Conservation (phyloP, 2,329 filamentous ascomycete species). For the Apiospora hydei region DNA sequence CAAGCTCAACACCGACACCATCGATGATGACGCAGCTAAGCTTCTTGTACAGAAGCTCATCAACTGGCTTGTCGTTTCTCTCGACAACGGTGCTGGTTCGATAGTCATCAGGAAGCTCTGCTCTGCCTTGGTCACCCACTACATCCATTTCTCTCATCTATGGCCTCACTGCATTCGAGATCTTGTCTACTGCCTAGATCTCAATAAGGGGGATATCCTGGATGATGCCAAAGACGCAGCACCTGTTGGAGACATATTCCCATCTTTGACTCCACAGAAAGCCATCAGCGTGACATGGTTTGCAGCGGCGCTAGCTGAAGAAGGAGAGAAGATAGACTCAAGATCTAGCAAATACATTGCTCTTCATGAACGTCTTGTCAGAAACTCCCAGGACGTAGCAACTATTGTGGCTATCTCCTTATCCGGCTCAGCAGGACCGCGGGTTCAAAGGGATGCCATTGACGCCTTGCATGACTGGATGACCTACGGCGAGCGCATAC, state of each 20-base stretch:
- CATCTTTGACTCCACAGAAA: conserved; percentile 55
- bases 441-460: conserved; percentile 60
- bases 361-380: conserved; percentile 58
- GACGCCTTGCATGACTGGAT: conserved; percentile 76
- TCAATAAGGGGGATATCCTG: conserved; percentile 54
- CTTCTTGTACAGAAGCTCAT: conserved; percentile 68
- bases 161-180: conserved; percentile 74
- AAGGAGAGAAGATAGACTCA: conserved; percentile 71
- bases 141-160: conserved; percentile 71
- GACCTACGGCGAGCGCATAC: conserved; percentile 71
- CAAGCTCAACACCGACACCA: conserved; percentile 93
- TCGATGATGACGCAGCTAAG: conserved; percentile 61
- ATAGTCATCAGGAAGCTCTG: conserved; percentile 78
- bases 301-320: conserved; percentile 67
- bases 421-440: conserved; percentile 35
- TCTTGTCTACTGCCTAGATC: conserved; percentile 65
- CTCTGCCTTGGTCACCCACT: conserved; percentile 79
- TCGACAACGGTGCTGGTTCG: conserved; percentile 58
- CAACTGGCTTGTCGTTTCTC: conserved; percentile 65
- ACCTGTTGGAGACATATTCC: conserved; percentile 52
- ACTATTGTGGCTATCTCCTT: conserved; percentile 53
- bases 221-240: conserved; percentile 53
- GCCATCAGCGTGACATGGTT: conserved; percentile 71
- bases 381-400: conserved; percentile 59
- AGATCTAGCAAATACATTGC: conserved; percentile 59